Evolutionary conservation across 495 filamentous ascomycete genomes (phyloP).

Genomic region (Umbilicaria muhlenbergii): DNA sequence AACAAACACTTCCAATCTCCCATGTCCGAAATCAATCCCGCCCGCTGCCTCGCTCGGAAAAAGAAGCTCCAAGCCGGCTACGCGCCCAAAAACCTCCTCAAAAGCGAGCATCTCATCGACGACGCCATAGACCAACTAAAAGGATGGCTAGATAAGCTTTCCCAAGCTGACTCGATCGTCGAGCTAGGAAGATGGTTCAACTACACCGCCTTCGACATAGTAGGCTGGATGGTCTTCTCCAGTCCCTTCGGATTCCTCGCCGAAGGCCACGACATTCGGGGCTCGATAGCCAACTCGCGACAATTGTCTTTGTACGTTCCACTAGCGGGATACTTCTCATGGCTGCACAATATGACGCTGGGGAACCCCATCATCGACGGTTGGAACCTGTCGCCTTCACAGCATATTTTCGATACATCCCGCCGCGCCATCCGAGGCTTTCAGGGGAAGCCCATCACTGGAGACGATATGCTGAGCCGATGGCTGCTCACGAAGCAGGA

Average conservation of each 20-base stretch:
- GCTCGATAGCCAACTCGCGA: constrained; percentile 24
- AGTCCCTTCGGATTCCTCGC: constrained; percentile 17
- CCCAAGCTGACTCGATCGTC: constrained; percentile 7
- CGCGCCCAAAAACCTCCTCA: constrained; percentile 24
- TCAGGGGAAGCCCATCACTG: constrained; percentile 17
- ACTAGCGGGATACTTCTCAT: constrained; percentile 24
- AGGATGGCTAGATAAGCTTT: constrained; percentile 17
- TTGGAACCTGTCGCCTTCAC: constrained; percentile 21
- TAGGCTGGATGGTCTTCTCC: constrained; percentile 12
- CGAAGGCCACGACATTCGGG: constrained; percentile 11
- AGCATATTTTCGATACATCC: constrained; percentile 28
- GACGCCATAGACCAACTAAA: constrained; percentile 15
- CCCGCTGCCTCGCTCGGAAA: constrained; percentile 18
- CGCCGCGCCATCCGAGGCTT: constrained; percentile 18
- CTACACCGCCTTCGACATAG: constrained; percentile 18
- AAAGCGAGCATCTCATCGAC: constrained; percentile 25
- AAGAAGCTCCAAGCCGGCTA: constrained; percentile 23
- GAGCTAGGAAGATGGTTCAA: constrained; percentile 5
- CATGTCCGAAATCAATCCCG: neutral
- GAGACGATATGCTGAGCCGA: constrained; percentile 28
- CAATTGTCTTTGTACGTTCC: constrained; percentile 20
- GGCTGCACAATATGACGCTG: constrained; percentile 23
- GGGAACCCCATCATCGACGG: constrained; percentile 27
- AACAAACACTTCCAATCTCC: constrained; percentile 21
- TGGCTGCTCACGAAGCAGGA: constrained; percentile 23